phyloP scores from a whole-genome alignment of 2,329 filamentous ascomycete genomes.

The Claviceps maximensis region DNA sequence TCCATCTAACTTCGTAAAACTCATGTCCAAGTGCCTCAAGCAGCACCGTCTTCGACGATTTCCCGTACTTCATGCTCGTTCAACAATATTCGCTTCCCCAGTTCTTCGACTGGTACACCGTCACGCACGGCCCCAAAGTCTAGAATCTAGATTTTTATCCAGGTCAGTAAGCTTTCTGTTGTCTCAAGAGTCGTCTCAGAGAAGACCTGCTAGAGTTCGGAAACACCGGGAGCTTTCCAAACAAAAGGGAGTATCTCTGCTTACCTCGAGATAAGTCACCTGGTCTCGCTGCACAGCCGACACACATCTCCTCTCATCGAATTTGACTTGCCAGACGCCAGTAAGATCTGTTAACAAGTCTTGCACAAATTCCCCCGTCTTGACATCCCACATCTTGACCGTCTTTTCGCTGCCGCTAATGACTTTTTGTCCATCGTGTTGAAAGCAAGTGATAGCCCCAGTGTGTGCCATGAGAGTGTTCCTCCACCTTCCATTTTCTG shows the following conservation, averaged over 20 bases:
- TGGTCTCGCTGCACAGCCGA: slow-evolving; percentile 89
- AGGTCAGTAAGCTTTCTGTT: neutral
- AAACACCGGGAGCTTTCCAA: too few relatives aligned
- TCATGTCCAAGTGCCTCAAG: neutral
- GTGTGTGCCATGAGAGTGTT: slow-evolving; percentile 87
- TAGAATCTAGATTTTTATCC: slow-evolving; percentile 52
- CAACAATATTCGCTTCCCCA: slow-evolving; percentile 65
- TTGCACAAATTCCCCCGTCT: slow-evolving; percentile 80
- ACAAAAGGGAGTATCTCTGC: slow-evolving; percentile 14
- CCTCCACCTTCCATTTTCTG: slow-evolving; percentile 80
- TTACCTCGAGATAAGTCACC: slow-evolving; percentile 90
- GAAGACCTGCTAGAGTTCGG: neutral
- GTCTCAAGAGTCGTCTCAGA: neutral
- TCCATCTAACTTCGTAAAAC: neutral
- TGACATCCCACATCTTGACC: slow-evolving; percentile 97
- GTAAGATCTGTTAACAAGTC: slow-evolving; percentile 86
- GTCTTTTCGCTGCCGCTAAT: slow-evolving; percentile 93
- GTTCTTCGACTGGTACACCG: slow-evolving; percentile 61
- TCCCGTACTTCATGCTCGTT: slow-evolving; percentile 42
- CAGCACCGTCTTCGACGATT: slow-evolving; percentile 31
- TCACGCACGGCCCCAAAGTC: slow-evolving; percentile 94
- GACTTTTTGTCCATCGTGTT: slow-evolving; percentile 92
- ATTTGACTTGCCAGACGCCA: slow-evolving; percentile 98
- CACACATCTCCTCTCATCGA: slow-evolving; percentile 88
- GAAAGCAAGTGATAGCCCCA: slow-evolving; percentile 95